Evolutionary conservation across 495 filamentous ascomycete species (phyloP).

Genomic region (Annulohypoxylon maeteangense): DNA sequence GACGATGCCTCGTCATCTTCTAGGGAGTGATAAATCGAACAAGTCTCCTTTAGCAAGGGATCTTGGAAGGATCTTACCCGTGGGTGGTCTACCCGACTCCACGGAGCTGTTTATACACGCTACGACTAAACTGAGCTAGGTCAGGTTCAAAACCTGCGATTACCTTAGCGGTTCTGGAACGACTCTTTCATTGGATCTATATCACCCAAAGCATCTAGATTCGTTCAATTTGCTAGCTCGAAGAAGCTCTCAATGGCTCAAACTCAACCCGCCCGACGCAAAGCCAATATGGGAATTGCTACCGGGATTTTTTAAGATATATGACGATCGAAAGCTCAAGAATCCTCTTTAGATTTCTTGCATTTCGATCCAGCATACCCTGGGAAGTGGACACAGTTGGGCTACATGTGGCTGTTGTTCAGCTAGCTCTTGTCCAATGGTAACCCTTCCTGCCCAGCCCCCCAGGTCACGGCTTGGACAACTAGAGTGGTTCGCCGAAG

Average conservation of each 20-base stretch:
- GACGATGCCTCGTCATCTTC: slow-evolving; percentile 16
- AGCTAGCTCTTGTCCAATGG: slow-evolving; percentile 23
- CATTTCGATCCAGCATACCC: slow-evolving; percentile 28
- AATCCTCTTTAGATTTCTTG: slow-evolving; percentile 8
- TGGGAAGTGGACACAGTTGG: slow-evolving; percentile 2
- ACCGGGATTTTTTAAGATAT: slow-evolving; percentile 5
- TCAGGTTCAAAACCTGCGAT: not conserved
- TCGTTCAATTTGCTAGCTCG: not conserved
- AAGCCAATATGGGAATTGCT: not conserved
- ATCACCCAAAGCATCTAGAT: not conserved
- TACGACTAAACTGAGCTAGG: not conserved
- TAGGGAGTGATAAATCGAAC: slow-evolving; percentile 6
- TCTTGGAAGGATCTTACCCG: slow-evolving; percentile 12
- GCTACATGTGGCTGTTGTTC: slow-evolving; percentile 31
- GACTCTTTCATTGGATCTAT: slow-evolving; percentile 5
- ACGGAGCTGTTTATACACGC: not conserved
- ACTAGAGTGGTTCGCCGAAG: slow-evolving; percentile 23
- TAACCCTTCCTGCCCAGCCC: not conserved
- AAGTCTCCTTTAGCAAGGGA: slow-evolving; percentile 6
- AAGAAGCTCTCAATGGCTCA: not conserved
- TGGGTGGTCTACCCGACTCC: slow-evolving; percentile 10
- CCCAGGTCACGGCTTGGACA: slow-evolving; percentile 11
- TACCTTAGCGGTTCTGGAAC: not conserved
- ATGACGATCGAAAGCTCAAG: not conserved
- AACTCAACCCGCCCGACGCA: slow-evolving; percentile 2